Percentiles rank a stretch among this genome's conserved stretches.
These are phyloP conservation scores for Daphne laureola DNA, from an alignment of 441 rosid genomes.

Conservation along the genomic window DNA sequence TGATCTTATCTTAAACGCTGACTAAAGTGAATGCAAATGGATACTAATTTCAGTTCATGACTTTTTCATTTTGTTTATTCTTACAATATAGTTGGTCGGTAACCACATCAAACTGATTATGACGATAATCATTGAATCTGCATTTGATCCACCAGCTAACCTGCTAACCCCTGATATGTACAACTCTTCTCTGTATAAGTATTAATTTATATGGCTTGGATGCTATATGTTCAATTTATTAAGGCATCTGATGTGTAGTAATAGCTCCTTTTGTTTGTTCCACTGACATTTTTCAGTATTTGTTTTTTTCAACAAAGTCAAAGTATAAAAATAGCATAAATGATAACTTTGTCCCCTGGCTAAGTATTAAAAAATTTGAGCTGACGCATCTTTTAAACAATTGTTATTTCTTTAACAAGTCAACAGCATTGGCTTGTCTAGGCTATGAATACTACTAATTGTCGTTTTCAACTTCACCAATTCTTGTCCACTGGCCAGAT, in stretches of 20 bases:
- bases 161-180: slow-evolving; percentile 7
- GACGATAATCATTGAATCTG: slow-evolving; percentile 13
- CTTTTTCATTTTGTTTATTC: slow-evolving; percentile 1
- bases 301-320: slow-evolving; percentile 9
- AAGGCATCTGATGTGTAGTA: slow-evolving; percentile 11
- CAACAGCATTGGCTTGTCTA: neutral
- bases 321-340: neutral
- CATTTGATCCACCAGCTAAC: slow-evolving; percentile 18
- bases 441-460: too few relatives aligned
- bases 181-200: slow-evolving; percentile 1
- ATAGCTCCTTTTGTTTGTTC: neutral
- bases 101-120: slow-evolving; percentile 1
- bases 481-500: neutral
- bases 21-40: too few relatives aligned
- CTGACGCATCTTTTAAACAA: neutral
- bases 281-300: slow-evolving; percentile 1
- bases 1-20: too few relatives aligned
- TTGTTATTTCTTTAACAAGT: slow-evolving; percentile 1
- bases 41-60: too few relatives aligned
- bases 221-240: slow-evolving; percentile 10
- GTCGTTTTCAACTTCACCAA: too few relatives aligned
- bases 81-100: slow-evolving; percentile 19
- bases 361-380: slow-evolving; percentile 1
- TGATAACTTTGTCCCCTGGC: slow-evolving; percentile 1
- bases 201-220: slow-evolving; percentile 8